A percentile compares a stretch with the other conserved stretches of the same genome.
Evolutionary conservation across 352 stramenopile species (phyloP).

Genomic region (Phytophthora cactorum): DNA sequence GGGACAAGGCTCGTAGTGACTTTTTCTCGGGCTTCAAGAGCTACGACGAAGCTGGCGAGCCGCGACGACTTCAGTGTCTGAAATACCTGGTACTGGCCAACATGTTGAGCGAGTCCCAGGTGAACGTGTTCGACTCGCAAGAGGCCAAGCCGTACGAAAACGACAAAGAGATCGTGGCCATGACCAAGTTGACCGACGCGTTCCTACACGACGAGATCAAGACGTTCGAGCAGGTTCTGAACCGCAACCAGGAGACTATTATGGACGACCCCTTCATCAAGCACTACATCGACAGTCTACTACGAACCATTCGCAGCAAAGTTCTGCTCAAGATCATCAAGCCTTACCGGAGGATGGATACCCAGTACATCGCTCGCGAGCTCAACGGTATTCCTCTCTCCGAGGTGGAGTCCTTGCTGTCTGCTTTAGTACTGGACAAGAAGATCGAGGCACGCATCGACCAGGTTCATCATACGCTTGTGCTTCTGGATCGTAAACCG

Average conservation of each 20-base stretch:
- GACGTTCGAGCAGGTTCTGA: constrained; percentile 93
- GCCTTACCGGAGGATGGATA: constrained; percentile 94
- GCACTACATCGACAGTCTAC: constrained; percentile 94
- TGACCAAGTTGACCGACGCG: constrained; percentile 95
- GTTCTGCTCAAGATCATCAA: constrained; percentile 95
- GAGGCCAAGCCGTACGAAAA: constrained; percentile 93
- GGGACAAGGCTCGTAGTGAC: constrained; percentile 92
- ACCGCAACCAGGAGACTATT: constrained; percentile 84
- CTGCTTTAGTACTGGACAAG: constrained; percentile 93
- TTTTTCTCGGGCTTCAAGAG: constrained; percentile 97
- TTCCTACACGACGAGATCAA: constrained; percentile 97
- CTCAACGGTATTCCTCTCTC: constrained; percentile 92
- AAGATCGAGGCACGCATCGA: constrained; percentile 94
- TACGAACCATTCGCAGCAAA: constrained; percentile 95
- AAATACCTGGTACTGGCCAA: constrained; percentile 96
- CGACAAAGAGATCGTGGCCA: constrained; percentile 95
- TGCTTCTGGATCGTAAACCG: constrained; percentile 69
- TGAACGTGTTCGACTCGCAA: constrained; percentile 96
- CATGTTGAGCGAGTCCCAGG: constrained; percentile 94
- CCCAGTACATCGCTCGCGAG: constrained; percentile 91
- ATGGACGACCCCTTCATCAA: constrained; percentile 97
- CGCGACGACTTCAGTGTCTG: constrained; percentile 90
- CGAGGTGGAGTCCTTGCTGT: constrained; percentile 94
- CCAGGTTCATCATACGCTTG: constrained; percentile 84
- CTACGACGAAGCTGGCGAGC: constrained; percentile 96